Evolutionary conservation across 192 early-diverging fungal species (phyloP).

Genomic region (Lobosporangium transversale): DNA sequence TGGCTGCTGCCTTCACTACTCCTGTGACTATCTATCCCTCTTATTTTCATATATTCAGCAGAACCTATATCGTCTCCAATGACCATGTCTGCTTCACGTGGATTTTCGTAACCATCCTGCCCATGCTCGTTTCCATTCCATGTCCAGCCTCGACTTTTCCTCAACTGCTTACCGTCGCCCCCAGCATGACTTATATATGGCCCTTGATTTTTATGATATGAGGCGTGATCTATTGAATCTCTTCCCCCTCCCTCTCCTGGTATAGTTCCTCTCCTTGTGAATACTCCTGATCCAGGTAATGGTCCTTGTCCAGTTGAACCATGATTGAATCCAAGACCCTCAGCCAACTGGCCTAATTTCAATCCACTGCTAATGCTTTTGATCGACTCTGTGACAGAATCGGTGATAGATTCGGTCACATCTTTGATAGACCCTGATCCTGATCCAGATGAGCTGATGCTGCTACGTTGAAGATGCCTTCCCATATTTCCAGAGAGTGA

Average conservation of each 20-base stretch:
- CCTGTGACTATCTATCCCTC: too few species aligned
- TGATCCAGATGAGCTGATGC: conserved; percentile 1
- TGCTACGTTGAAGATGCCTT: conserved; percentile 9
- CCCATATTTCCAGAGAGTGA: conserved; percentile 11
- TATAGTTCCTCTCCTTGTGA: conserved; percentile 4
- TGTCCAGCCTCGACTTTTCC: conserved; percentile 14
- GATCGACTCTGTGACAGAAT: conserved; percentile 48
- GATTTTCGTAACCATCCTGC: background rate
- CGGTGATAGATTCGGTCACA: conserved; percentile 22
- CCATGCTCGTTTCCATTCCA: conserved; percentile 24
- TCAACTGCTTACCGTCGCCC: background rate
- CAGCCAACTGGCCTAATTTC: conserved; percentile 28
- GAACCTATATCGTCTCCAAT: conserved; percentile 6
- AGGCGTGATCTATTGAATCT: too few species aligned
- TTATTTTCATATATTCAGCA: background rate
- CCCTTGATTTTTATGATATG: background rate
- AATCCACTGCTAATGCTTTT: conserved; percentile 29
- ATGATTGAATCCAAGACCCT: conserved; percentile 22
- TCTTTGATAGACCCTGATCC: conserved; percentile 10
- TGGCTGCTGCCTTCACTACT: too few species aligned
- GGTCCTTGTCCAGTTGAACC: too few species aligned
- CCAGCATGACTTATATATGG: conserved; percentile 2
- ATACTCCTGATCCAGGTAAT: background rate
- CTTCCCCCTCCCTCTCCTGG: too few species aligned
- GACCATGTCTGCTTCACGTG: background rate